These are phyloP conservation scores for Nothopassalora personata DNA, from an alignment of 2,329 filamentous ascomycete genomes.

Conservation along the genomic window DNA sequence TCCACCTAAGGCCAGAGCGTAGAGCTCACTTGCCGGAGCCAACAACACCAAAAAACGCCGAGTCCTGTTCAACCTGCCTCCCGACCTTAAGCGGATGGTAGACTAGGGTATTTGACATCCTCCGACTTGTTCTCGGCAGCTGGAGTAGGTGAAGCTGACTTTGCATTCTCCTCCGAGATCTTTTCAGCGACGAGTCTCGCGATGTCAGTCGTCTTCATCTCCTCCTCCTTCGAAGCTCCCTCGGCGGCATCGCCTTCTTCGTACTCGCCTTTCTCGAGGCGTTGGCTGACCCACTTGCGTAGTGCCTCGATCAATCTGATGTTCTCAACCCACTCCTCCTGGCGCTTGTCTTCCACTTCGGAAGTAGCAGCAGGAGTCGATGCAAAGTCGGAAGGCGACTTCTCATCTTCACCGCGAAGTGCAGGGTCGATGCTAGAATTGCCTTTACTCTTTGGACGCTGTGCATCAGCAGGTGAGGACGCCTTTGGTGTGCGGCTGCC, in stretches of 20 bases:
- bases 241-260: constrained; percentile 10
- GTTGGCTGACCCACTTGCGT: constrained; percentile 52
- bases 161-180: constrained; percentile 13
- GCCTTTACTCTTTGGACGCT: constrained; percentile 28
- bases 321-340: constrained; percentile 58
- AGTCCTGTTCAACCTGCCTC: neutral
- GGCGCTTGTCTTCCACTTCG: constrained; percentile 41
- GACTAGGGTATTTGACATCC: constrained; percentile 20
- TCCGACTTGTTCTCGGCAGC: constrained; percentile 12
- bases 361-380: constrained; percentile 27
- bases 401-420: constrained; percentile 31
- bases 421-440: constrained; percentile 35
- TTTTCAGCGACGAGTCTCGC: constrained; percentile 25
- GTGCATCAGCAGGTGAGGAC: constrained; percentile 16
- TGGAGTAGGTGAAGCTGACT: constrained; percentile 11
- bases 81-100: constrained; percentile 8
- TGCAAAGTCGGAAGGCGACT: constrained; percentile 22
- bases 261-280: constrained; percentile 51
- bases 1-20: neutral
- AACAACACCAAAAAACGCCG: constrained; percentile 1
- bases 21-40: neutral
- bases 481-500: constrained; percentile 33
- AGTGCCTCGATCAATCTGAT: constrained; percentile 59
- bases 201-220: constrained; percentile 13
- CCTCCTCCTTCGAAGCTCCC: constrained; percentile 15